Evolutionary conservation across 352 stramenopile genomes (phyloP), one percentile per base, ranked within the genome.

Genomic region (Blastocystis sp.): DNA sequence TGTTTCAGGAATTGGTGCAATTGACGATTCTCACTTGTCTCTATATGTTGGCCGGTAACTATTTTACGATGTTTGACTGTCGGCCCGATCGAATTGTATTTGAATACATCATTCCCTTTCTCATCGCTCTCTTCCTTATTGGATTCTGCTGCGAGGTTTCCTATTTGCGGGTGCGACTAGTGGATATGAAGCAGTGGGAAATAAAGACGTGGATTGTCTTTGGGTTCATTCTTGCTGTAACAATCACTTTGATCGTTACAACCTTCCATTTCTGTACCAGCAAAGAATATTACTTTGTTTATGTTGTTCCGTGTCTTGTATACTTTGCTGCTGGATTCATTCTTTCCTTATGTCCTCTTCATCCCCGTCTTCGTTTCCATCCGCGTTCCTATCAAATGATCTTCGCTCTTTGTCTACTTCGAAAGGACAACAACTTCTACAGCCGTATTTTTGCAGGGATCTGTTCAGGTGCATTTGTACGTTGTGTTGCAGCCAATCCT

Each of bases 271-370:
- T 62, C n/a, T 79, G 59, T 56, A 48, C 33, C 6, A 24, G 42
- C n/a, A 80, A 69, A n/a, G 17, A 48, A 22, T 24, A 68, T 4
- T 90, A 58, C 37, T 87, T 90, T 40, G 24, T 80, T 56, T 35
- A 37, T 24, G 35, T 90, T 1, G 48, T 80, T 15, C 64, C 64
- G 6, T n/a, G 64, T 53, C 19, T 90, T 15, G 30, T 75, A 22
- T 87, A 80, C 68, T 87, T 90, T 30, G n/a, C 81, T 56, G n/a
- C 33, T 24, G 56, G 60, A 13, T 87, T 64, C 40, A 58, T 90
- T 33, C 11, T 90, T 30, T 78, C 68, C 22, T 27, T 69, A 30
- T 57, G 80, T 35, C 33, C n/a, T 30, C 68, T 64, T 19, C 53
- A 80, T 69, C 75, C 68, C 15, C 56, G 19, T 48, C 81, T 90